Percentiles rank a stretch among this genome's conserved stretches.
These are phyloP conservation scores for Encephalitozoon cuniculi DNA, from an alignment of 371 early-diverging fungal species.

Conservation along the genomic window DNA sequence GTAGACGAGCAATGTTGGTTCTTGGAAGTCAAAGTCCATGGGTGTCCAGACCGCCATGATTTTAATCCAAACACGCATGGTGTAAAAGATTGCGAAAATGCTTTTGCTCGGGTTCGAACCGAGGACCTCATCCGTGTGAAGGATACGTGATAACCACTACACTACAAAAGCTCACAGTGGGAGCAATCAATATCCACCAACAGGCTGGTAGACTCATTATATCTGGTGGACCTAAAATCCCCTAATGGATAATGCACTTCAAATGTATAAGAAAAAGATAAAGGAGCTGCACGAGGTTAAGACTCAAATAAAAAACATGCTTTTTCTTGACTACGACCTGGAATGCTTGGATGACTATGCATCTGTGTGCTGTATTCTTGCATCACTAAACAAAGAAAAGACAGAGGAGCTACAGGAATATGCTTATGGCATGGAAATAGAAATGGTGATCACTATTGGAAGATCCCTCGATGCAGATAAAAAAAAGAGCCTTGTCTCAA, in stretches of 20 bases:
- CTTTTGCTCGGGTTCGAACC: slow-evolving; percentile 62
- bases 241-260: background rate
- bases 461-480: background rate
- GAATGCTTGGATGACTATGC: background rate
- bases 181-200: background rate
- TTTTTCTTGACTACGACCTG: background rate
- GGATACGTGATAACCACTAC: slow-evolving; percentile 63
- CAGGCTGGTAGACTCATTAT: background rate
- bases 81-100: slow-evolving; percentile 28
- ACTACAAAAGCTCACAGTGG: slow-evolving; percentile 55
- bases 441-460: background rate
- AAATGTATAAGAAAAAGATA: background rate
- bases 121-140: slow-evolving; percentile 63
- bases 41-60: background rate
- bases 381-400: background rate
- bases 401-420: background rate
- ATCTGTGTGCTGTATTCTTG: background rate
- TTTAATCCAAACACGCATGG: background rate
- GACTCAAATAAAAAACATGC: background rate
- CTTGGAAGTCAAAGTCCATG: slow-evolving; percentile 21
- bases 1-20: background rate
- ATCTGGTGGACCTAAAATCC: background rate
- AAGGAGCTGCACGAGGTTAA: background rate
- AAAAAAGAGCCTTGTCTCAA: background rate
- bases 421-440: background rate